Conservation (phyloP, 768 basidiomycete genomes). For the Termitomyces sp. region DNA sequence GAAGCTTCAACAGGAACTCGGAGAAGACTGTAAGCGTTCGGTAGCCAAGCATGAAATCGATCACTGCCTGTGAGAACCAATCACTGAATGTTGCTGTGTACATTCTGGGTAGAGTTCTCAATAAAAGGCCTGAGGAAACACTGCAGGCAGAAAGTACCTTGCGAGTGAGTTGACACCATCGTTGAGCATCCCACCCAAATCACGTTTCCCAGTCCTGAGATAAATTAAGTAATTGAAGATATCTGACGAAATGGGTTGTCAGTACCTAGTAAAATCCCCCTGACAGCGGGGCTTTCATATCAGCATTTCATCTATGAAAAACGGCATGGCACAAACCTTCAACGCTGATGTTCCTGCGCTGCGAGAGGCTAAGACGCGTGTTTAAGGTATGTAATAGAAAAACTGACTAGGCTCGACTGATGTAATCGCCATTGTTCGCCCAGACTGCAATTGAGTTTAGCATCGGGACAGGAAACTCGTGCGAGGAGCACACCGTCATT, state of each 20-base stretch:
- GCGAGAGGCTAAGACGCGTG: not conserved
- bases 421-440: conserved; percentile 98
- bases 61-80: conserved; percentile 96
- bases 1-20: conserved; percentile 85
- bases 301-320: not conserved
- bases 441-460: conserved; percentile 51
- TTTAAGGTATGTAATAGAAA: conserved; percentile 1
- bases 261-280: conserved; percentile 84
- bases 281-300: conserved; percentile 19
- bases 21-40: conserved; percentile 85
- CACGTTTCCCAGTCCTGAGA: conserved; percentile 88
- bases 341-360: conserved; percentile 95
- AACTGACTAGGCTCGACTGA: conserved; percentile 80
- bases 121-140: not conserved
- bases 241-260: not conserved
- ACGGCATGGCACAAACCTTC: conserved; percentile 50
- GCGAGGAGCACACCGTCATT: conserved; percentile 55
- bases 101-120: conserved; percentile 43
- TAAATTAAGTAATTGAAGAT: conserved; percentile 1
- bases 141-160: conserved; percentile 29
- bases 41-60: conserved; percentile 87
- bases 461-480: not conserved
- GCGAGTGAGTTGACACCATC: conserved; percentile 95
- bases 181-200: conserved; percentile 85
- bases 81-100: conserved; percentile 88